phyloP scores from a whole-genome alignment of 83 land plant species.

The Diphasiastrum complanatum region DNA sequence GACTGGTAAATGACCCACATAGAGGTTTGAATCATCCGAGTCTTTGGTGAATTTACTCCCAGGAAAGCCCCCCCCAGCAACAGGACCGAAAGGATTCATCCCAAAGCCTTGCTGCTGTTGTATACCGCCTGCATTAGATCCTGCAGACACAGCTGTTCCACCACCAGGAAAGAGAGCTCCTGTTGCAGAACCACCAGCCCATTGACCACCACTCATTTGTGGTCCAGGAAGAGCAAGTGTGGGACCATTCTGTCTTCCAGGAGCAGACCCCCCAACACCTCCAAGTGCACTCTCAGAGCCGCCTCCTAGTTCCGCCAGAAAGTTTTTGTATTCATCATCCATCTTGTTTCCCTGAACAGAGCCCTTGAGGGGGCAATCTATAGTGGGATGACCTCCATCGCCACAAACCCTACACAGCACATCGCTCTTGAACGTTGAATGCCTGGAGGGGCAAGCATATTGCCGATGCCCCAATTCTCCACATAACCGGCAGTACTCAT shows the following conservation, averaged over 20 bases:
- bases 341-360: slow-evolving; percentile 36
- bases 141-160: neutral
- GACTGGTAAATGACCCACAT: slow-evolving; percentile 2
- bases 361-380: slow-evolving; percentile 39
- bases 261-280: slow-evolving; percentile 13
- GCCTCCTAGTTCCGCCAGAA: slow-evolving; percentile 38
- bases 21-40: neutral
- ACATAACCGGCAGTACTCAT: slow-evolving; percentile 41
- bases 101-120: no score
- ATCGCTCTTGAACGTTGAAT: slow-evolving; percentile 34
- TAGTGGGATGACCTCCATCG: slow-evolving; percentile 45
- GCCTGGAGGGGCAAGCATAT: slow-evolving; percentile 31
- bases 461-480: slow-evolving; percentile 38
- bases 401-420: slow-evolving; percentile 38
- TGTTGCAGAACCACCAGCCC: slow-evolving; percentile 17
- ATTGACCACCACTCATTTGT: slow-evolving; percentile 19
- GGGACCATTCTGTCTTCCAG: slow-evolving; percentile 22
- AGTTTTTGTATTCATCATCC: slow-evolving; percentile 43
- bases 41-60: no score
- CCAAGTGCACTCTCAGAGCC: slow-evolving; percentile 20
- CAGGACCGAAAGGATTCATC: no score
- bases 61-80: no score
- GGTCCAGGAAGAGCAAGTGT: slow-evolving; percentile 30
- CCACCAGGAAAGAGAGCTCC: neutral
- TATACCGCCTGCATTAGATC: neutral